Percentiles rank a stretch among this genome's conserved stretches.
phyloP scores from a whole-genome alignment of 2,329 filamentous ascomycete genomes.

The Paradendryphiella salina region DNA sequence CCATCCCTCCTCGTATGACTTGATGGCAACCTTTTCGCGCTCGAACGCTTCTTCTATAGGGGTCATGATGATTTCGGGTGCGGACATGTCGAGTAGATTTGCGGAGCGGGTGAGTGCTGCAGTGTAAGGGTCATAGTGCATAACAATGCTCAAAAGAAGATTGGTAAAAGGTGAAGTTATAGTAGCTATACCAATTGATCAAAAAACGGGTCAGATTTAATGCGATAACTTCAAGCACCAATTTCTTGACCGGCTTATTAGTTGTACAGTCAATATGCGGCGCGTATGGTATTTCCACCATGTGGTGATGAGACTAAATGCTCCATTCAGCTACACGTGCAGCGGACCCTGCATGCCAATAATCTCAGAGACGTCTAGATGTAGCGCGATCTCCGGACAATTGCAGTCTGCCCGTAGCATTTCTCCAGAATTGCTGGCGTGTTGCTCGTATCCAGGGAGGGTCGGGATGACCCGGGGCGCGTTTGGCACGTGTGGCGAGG shows the following conservation, averaged over 20 bases:
- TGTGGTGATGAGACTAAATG: not conserved
- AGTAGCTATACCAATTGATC: not conserved
- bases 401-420: too few species aligned
- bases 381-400: not conserved
- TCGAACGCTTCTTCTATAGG: constrained; percentile 26
- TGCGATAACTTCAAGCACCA: not conserved
- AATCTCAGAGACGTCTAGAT: not conserved
- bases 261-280: not conserved
- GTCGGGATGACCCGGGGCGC: not conserved
- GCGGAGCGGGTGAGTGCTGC: not conserved
- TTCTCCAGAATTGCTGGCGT: not conserved
- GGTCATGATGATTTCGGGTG: constrained; percentile 6
- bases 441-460: not conserved
- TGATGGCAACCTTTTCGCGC: constrained; percentile 28
- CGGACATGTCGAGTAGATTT: not conserved
- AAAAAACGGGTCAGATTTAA: not conserved
- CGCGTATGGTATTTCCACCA: not conserved
- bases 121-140: not conserved
- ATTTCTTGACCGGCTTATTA: not conserved
- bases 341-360: not conserved
- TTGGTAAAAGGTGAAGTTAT: not conserved
- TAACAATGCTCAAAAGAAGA: not conserved
- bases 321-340: not conserved
- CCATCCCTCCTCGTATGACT: constrained; percentile 34
- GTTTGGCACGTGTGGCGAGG: not conserved